These are phyloP conservation scores for Pulveroboletus frians DNA, from an alignment of 768 basidiomycete genomes.

Conservation along the genomic window DNA sequence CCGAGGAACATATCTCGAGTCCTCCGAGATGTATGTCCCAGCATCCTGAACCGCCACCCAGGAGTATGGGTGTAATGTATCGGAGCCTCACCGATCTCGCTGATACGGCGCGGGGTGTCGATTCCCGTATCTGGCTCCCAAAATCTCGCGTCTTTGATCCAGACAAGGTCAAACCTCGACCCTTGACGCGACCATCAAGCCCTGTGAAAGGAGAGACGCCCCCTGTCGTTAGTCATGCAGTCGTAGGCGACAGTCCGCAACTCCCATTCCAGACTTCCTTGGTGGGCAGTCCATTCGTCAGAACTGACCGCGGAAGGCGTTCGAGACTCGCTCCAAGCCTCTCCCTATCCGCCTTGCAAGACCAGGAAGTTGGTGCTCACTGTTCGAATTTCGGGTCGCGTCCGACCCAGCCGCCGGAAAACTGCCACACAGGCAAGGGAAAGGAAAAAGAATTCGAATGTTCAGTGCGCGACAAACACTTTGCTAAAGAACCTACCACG, in stretches of 20 bases:
- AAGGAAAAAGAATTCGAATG: background rate
- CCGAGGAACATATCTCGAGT: slow-evolving; percentile 10
- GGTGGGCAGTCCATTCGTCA: slow-evolving; percentile 16
- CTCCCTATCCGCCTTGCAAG: slow-evolving; percentile 18
- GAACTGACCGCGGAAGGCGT: slow-evolving; percentile 17
- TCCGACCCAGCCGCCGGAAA: background rate
- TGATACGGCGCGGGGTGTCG: slow-evolving; percentile 5
- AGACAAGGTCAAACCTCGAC: slow-evolving; percentile 22
- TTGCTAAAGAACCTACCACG: background rate
- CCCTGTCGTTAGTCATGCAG: background rate
- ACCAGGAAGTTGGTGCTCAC: background rate
- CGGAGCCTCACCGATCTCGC: slow-evolving; percentile 15
- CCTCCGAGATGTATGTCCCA: slow-evolving; percentile 3
- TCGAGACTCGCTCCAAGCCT: slow-evolving; percentile 14
- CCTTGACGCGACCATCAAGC: slow-evolving; percentile 22
- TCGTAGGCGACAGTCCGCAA: background rate
- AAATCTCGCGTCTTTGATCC: slow-evolving; percentile 23
- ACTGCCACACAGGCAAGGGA: background rate
- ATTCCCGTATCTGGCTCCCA: slow-evolving; percentile 28
- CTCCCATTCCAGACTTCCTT: background rate
- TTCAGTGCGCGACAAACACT: background rate
- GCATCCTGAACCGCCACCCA: slow-evolving; percentile 5
- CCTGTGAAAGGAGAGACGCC: slow-evolving; percentile 10
- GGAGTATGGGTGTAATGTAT: slow-evolving; percentile 19
- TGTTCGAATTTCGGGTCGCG: background rate